These are phyloP conservation scores for Epichloe scottii DNA, from an alignment of 2,329 filamentous ascomycete species.

Conservation along the genomic window DNA sequence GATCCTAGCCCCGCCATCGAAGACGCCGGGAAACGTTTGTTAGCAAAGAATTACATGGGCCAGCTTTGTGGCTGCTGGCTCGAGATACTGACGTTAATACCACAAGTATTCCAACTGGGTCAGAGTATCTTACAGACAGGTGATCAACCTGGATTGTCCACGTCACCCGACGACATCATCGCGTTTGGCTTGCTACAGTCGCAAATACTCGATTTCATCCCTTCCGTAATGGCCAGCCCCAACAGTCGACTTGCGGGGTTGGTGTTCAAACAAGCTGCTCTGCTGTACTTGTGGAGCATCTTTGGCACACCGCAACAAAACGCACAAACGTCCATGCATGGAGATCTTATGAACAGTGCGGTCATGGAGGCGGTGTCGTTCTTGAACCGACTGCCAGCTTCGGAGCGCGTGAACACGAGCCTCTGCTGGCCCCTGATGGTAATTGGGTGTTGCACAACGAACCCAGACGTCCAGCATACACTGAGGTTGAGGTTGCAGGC, in stretches of 20 bases:
- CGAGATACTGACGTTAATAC: conserved; percentile 23
- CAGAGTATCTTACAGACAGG: conserved; percentile 21
- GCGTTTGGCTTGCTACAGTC: conserved; percentile 30
- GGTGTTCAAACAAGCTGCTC: conserved; percentile 31
- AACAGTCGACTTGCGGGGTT: conserved; percentile 28
- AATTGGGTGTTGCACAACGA: conserved; percentile 23
- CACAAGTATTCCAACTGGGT: conserved; percentile 29
- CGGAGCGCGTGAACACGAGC: conserved; percentile 25
- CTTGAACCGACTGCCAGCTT: conserved; percentile 20
- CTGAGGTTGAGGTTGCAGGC: conserved; percentile 20
- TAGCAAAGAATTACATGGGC: conserved; percentile 21
- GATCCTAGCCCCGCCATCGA: conserved; percentile 21
- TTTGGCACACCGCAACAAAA: conserved; percentile 17
- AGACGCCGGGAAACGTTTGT: conserved; percentile 16
- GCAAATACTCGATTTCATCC: conserved; percentile 27
- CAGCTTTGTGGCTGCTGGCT: conserved; percentile 28
- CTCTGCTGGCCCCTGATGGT: conserved; percentile 27
- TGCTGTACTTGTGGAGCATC: conserved; percentile 29
- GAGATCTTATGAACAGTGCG: conserved; percentile 16
- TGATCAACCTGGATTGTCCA: background rate
- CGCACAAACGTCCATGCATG: conserved; percentile 10
- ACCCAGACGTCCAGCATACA: conserved; percentile 22
- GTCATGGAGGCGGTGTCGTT: conserved; percentile 18
- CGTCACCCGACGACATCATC: conserved; percentile 27
- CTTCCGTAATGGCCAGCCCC: conserved; percentile 19